Conservation (phyloP, 2,329 filamentous ascomycete species). For the Alternaria sp. region DNA sequence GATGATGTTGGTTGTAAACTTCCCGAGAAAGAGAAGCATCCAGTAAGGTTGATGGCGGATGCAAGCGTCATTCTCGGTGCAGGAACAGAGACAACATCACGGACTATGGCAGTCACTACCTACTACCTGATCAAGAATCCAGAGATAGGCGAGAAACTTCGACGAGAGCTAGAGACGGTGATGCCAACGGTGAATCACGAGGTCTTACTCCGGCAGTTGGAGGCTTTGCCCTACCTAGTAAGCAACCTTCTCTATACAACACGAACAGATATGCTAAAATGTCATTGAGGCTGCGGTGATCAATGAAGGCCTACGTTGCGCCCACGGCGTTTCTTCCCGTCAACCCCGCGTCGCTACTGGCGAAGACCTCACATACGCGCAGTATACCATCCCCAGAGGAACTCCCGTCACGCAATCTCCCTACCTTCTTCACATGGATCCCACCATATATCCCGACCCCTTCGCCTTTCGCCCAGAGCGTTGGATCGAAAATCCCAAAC, state of each 20-base stretch:
- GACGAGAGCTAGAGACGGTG: neutral
- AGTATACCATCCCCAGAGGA: conserved; percentile 27
- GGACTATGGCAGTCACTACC: conserved; percentile 6
- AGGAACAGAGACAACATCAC: conserved; percentile 44
- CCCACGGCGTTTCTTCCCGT: conserved; percentile 37
- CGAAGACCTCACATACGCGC: conserved; percentile 23
- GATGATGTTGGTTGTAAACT: neutral
- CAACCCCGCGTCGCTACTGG: conserved; percentile 32
- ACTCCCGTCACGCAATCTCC: conserved; percentile 43
- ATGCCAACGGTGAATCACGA: neutral
- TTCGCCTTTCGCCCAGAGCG: conserved; percentile 36
- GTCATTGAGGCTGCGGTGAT: conserved; percentile 2
- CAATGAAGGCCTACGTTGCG: conserved; percentile 22
- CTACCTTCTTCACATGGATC: conserved; percentile 39
- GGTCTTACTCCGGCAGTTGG: neutral
- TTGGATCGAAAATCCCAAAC: conserved; percentile 33
- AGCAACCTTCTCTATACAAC: neutral
- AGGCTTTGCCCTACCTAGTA: neutral
- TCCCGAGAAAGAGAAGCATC: conserved; percentile 21
- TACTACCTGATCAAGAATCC: neutral
- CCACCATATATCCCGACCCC: conserved; percentile 31
- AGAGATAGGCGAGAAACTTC: neutral
- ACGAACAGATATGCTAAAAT: neutral
- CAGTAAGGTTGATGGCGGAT: conserved; percentile 38
- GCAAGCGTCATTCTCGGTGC: conserved; percentile 41